Percentiles rank a stretch among this genome's conserved stretches.
Conservation (phyloP, 2,329 filamentous ascomycete species). For the Myrmaecium sp. region DNA sequence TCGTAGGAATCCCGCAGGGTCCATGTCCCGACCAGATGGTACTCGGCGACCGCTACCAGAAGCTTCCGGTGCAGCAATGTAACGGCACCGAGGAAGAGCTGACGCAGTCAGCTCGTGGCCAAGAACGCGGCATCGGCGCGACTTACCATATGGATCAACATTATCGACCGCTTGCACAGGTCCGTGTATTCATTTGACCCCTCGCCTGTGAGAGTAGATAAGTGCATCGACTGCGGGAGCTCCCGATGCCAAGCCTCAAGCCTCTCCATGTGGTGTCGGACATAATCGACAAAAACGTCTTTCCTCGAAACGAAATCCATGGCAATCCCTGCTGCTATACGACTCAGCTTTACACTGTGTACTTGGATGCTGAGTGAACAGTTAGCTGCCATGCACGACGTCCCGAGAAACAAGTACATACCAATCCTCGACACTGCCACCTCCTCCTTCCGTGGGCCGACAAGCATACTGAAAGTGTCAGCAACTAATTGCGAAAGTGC, state of each 20-base stretch:
- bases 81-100: constrained; percentile 21
- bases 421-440: too few species aligned
- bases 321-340: constrained; percentile 19
- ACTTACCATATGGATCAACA: constrained; percentile 20
- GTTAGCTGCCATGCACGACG: constrained; percentile 8
- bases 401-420: neutral
- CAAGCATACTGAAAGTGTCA: constrained; percentile 2
- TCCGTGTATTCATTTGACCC: constrained; percentile 14
- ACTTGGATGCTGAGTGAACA: constrained; percentile 18
- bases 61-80: constrained; percentile 19
- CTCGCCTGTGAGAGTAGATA: constrained; percentile 13
- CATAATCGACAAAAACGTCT: constrained; percentile 3
- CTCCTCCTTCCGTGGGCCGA: too few species aligned
- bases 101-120: neutral
- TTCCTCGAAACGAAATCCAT: constrained; percentile 9
- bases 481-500: neutral
- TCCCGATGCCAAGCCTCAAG: constrained; percentile 17
- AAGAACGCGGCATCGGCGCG: neutral
- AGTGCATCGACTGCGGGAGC: constrained; percentile 16
- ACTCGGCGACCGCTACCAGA: too few species aligned
- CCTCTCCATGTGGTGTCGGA: constrained; percentile 8
- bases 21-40: too few species aligned
- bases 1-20: too few species aligned
- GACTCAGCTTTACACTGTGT: constrained; percentile 18
- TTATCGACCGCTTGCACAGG: too few species aligned